These are phyloP conservation scores for Phanerodontia chrysosporium DNA, from an alignment of 768 basidiomycete genomes.

Conservation along the genomic window DNA sequence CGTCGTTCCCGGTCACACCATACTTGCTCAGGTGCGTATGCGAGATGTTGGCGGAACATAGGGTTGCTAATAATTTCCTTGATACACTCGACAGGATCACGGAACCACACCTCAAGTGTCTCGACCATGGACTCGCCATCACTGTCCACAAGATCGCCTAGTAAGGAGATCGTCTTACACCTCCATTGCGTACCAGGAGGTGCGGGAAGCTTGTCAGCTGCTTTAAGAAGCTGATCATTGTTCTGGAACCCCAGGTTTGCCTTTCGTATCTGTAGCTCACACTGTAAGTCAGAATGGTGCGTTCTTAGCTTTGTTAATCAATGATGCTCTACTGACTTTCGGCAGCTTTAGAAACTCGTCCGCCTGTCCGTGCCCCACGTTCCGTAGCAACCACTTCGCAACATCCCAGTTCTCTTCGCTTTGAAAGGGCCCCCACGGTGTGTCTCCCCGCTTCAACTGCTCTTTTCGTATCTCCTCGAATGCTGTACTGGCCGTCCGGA, in stretches of 20 bases:
- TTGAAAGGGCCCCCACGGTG: constrained; percentile 23
- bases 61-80: neutral
- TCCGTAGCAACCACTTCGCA: constrained; percentile 25
- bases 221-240: no score
- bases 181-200: constrained; percentile 23
- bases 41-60: neutral
- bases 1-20: constrained; percentile 17
- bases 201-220: constrained; percentile 25
- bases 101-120: constrained; percentile 25
- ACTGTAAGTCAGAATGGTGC: no score
- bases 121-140: constrained; percentile 21
- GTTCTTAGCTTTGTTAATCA: no score
- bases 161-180: constrained; percentile 7
- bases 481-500: no score
- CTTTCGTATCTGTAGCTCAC: no score
- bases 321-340: constrained; percentile 23
- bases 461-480: neutral
- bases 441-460: neutral
- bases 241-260: no score
- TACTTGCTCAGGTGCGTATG: constrained; percentile 6
- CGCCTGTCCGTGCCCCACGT: constrained; percentile 22
- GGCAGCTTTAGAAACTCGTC: constrained; percentile 28
- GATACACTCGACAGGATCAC: constrained; percentile 28
- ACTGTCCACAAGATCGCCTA: constrained; percentile 4
- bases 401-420: constrained; percentile 30